Percentiles rank a stretch among this genome's conserved stretches.
These are phyloP conservation scores for Fusarium veterinarium DNA, from an alignment of 2,329 filamentous ascomycete species.

Conservation along the genomic window DNA sequence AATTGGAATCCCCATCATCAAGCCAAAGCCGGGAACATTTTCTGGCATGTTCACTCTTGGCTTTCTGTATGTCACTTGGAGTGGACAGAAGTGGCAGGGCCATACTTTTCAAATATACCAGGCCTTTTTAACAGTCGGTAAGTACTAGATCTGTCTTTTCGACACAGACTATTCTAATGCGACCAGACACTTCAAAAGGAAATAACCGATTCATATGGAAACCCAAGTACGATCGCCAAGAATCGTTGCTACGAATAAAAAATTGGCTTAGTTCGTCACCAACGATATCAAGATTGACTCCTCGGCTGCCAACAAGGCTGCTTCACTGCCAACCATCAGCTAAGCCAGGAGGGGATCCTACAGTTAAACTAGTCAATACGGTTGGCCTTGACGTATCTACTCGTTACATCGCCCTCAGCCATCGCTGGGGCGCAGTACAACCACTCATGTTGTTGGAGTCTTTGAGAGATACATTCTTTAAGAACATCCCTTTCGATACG, in stretches of 20 bases:
- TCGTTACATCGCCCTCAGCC: conserved; percentile 30
- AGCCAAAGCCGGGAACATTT: neutral
- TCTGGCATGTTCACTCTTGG: conserved; percentile 17
- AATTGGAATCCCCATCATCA: conserved; percentile 14
- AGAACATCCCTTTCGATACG: conserved; percentile 8
- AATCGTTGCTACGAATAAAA: conserved; percentile 18
- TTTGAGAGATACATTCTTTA: neutral
- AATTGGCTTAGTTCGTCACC: conserved; percentile 15
- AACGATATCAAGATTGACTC: neutral
- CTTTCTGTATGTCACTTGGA: neutral
- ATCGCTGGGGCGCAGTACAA: conserved; percentile 27
- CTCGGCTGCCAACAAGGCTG: conserved; percentile 25
- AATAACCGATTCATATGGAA: conserved; percentile 15
- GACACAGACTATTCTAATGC: neutral
- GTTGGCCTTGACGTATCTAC: neutral
- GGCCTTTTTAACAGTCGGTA: conserved; percentile 14
- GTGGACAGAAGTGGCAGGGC: neutral
- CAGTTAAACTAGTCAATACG: conserved; percentile 12
- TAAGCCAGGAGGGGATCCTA: neutral
- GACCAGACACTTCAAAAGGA: neutral
- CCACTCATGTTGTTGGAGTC: conserved; percentile 22
- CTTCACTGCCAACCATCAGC: conserved; percentile 10
- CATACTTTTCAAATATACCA: conserved; percentile 4
- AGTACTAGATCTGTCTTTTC: neutral
- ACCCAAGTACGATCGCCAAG: conserved; percentile 15